These are phyloP conservation scores for Stephanodiscus triporus DNA, from an alignment of 108 stramenopile genomes.

Conservation along the genomic window DNA sequence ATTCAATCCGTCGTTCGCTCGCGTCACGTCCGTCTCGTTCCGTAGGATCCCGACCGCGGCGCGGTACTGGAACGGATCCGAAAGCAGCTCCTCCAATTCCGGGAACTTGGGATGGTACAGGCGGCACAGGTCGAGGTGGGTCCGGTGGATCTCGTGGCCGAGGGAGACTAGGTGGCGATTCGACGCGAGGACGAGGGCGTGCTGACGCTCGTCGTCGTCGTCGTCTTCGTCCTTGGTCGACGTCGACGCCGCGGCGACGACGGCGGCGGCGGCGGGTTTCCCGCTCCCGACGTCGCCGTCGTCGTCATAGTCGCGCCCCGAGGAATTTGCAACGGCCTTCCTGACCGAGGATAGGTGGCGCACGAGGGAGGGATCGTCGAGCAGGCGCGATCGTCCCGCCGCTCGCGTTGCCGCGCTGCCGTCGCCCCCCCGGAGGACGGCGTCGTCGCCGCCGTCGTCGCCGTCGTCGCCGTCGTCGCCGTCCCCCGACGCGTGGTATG, in stretches of 20 bases:
- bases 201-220: constrained; percentile 63
- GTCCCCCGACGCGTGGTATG: background rate
- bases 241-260: constrained; percentile 1
- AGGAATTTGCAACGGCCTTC: too few species aligned
- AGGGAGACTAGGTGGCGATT: constrained; percentile 64
- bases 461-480: constrained; percentile 12
- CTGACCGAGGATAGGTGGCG: constrained; percentile 27
- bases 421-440: background rate
- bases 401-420: background rate
- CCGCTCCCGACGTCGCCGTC: constrained; percentile 42
- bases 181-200: constrained; percentile 68
- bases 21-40: constrained; percentile 92
- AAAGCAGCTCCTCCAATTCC: constrained; percentile 91
- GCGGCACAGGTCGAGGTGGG: constrained; percentile 57
- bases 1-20: constrained; percentile 67
- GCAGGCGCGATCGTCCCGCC: constrained; percentile 23
- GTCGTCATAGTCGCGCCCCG: background rate
- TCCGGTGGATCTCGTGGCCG: constrained; percentile 59
- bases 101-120: constrained; percentile 86
- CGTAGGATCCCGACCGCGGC: constrained; percentile 83
- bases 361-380: constrained; percentile 29
- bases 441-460: background rate
- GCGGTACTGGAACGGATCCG: constrained; percentile 84
- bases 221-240: constrained; percentile 52
- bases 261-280: constrained; percentile 41